Evolutionary conservation across 2,329 filamentous ascomycete species (phyloP).

Genomic region (Sporothrix globosa): DNA sequence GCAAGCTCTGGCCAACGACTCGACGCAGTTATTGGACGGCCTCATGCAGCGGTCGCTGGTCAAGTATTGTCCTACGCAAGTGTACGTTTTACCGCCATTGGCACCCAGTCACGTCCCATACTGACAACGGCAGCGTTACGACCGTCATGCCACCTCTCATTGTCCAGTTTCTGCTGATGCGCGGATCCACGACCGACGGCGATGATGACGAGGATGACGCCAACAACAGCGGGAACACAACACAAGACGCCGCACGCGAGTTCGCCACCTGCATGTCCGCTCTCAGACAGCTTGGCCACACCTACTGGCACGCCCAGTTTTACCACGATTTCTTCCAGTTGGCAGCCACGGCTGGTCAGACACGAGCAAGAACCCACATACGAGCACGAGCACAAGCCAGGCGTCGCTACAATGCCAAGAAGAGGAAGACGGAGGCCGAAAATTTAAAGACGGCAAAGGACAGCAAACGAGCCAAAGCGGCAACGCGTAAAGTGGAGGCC

Average conservation of each 20-base stretch:
- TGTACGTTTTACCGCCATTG: background rate
- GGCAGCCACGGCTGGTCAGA: background rate
- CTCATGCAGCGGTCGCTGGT: background rate
- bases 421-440: background rate
- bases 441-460: too few species aligned
- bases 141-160: background rate
- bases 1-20: background rate
- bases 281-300: background rate
- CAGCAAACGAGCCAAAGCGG: too few species aligned
- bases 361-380: background rate
- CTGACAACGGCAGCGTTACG: background rate
- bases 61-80: background rate
- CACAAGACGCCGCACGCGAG: background rate
- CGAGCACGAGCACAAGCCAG: background rate
- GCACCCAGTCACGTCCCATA: too few species aligned
- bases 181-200: background rate
- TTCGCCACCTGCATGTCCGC: background rate
- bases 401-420: background rate
- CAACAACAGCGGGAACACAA: too few species aligned
- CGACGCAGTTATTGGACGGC: background rate
- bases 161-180: conserved; percentile 7
- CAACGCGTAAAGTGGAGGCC: too few species aligned
- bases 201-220: too few species aligned
- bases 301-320: conserved; percentile 16
- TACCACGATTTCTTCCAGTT: conserved; percentile 9